Evolutionary conservation across 1,284 basidiomycete genomes (phyloP), one percentile per base, ranked within the genome.

Genomic region (Boletus sp.): DNA sequence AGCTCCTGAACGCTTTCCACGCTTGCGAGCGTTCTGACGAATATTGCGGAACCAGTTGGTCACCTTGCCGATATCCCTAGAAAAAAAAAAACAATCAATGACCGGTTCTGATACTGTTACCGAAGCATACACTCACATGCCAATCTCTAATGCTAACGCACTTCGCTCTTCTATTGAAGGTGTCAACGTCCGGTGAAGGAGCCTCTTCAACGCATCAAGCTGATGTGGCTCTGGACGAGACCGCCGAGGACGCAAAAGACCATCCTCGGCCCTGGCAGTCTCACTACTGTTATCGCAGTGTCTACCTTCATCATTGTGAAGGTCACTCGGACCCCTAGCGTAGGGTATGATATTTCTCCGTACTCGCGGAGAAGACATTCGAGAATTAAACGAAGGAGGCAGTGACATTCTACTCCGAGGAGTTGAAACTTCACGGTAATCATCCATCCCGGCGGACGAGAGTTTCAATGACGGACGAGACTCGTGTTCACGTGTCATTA

Each of bases 31-130:
- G 8, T 83, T 86, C 68, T 88, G 85, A 36, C 84, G 76, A 50
- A 87, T 71, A 63, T 89, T 89, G 34, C 87, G 74, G 73, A 88
- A 89, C 87, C 86, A 89, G 65, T 89, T 89, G n/a, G 85, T 88
- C 41, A 89, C 85, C 68, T 86, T 88, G 58, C 80, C 81, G 49
- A 88, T 67, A 65, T 89, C 84, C 85, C 84, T 87, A 58, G 52
- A 49, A 57, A 37, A 26, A 17, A 49, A 47, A 41, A 56, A n/a
- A 48, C 47, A 40, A 49, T 58, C 43, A 54, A 26, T 43, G 19
- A 42, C 55, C 49, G 13, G 32, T 41, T 42, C 37, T 7, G 16
- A 17, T 2, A 19, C 5, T 2, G 20, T 29, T 12, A 13, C 10
- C 17, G 19, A 23, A 27, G 19, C 1, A 40, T 46, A 44, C 14